Evolutionary conservation across 371 early-diverging fungal genomes (phyloP).

Genomic region (Syncephalastrum sp.): DNA sequence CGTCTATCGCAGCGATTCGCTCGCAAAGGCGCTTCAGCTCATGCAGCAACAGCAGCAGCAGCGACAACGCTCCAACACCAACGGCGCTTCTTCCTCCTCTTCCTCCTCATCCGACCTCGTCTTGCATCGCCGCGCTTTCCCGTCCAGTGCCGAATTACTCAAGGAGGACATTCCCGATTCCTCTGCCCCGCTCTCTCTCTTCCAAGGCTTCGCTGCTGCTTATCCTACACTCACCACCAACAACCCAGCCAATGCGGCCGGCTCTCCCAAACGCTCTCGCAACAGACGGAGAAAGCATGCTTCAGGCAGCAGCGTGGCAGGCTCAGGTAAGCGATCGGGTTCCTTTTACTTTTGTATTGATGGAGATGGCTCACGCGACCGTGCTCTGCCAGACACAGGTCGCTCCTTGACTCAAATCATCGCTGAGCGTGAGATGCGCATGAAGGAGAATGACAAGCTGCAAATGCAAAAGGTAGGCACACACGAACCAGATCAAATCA

Average conservation of each 20-base stretch:
- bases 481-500: background rate
- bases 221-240: slow-evolving; percentile 47
- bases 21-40: slow-evolving; percentile 44
- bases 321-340: slow-evolving; percentile 12
- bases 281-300: slow-evolving; percentile 41
- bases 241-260: slow-evolving; percentile 10
- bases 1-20: slow-evolving; percentile 44
- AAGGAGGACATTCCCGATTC: slow-evolving; percentile 62
- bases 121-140: slow-evolving; percentile 32
- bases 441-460: slow-evolving; percentile 52
- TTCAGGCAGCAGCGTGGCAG: slow-evolving; percentile 7
- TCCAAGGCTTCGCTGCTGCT: slow-evolving; percentile 63
- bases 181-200: slow-evolving; percentile 51
- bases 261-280: slow-evolving; percentile 26
- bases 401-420: slow-evolving; percentile 32
- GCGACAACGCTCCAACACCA: slow-evolving; percentile 3
- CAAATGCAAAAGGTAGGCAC: slow-evolving; percentile 47
- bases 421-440: slow-evolving; percentile 51
- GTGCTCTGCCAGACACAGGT: background rate
- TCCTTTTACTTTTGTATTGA: background rate
- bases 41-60: slow-evolving; percentile 45
- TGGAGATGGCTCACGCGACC: no score
- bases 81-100: slow-evolving; percentile 8
- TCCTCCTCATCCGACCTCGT: slow-evolving; percentile 20
- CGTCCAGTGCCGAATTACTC: slow-evolving; percentile 46